Evolutionary conservation across 495 filamentous ascomycete genomes (phyloP), one percentile per base, ranked within the genome.

Genomic region (Penicillium robsamsonii): DNA sequence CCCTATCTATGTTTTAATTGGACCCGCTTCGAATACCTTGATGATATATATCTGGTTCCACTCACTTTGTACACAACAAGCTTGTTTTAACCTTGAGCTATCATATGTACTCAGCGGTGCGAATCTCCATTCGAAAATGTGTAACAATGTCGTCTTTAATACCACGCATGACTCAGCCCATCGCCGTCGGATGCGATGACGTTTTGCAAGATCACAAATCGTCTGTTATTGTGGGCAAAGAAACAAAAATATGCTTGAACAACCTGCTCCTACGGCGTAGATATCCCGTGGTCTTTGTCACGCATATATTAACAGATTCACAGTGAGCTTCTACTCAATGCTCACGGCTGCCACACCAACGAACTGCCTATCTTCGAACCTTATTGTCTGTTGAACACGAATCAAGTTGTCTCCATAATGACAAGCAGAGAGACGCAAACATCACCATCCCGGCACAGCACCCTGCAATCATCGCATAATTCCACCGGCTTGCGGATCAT

Each of bases 401-500:
- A 10, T 10, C 27, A 12, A 4, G 4, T 13, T 12, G 12, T 33
- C 2, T n/a, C 22, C 33, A 0, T 1, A 12, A 53, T 53, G 41
- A 13, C 51, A 4, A n/a, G 37, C n/a, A 44, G 37, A 37, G 9
- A 25, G 4, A 45, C 30, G 1, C 51, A 53, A 45, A 53, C 29
- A 1, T 44, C 29, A 13, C 15, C 46, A 1, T 45, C 51, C 13
- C 29, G 8, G 4, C 27, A 18, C 4, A 17, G 17, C 15, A 38
- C 18, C 5, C 13, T 2, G 9, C 6, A 27, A 40, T 41, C 48
- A 13, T 22, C 9, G 13, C 40, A 13, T 35, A 30, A 46, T 11
- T 53, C 51, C 17, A 20, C 51, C 11, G 46, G 51, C 27, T 4
- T 46, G 29, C 20, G n/a, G 4, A 46, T 41, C 5, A 7, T 46